A percentile compares a stretch with the other conserved stretches of the same genome.
These are phyloP conservation scores for Fomitopsis betulina DNA, from an alignment of 1,284 basidiomycete genomes.

Conservation along the genomic window DNA sequence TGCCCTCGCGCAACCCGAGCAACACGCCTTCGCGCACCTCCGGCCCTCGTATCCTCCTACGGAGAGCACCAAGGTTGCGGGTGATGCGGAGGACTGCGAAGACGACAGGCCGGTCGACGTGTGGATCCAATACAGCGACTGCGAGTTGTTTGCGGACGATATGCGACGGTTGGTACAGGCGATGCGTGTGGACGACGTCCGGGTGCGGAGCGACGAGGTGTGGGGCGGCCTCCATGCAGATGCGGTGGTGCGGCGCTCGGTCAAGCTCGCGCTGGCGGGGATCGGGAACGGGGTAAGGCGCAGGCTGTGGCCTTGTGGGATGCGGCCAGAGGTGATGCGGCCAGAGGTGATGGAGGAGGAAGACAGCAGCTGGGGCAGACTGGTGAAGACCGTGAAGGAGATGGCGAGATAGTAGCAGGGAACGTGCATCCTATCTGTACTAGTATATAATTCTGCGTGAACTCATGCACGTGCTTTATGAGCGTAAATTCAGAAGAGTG, in stretches of 20 bases:
- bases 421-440: neutral
- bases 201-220: neutral
- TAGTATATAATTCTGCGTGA: too few relatives aligned
- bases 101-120: neutral
- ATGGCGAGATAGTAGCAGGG: neutral
- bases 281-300: neutral
- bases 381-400: neutral
- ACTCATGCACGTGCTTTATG: too few relatives aligned
- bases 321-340: neutral
- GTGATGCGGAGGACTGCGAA: neutral
- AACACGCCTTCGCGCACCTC: neutral
- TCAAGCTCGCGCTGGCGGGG: neutral
- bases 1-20: neutral
- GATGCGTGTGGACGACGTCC: neutral
- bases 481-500: too few relatives aligned
- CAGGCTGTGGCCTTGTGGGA: neutral
- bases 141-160: neutral
- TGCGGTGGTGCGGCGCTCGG: neutral
- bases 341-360: neutral
- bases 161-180: neutral
- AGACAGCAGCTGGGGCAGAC: neutral
- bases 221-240: neutral
- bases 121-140: neutral
- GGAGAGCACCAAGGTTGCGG: neutral
- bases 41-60: neutral